Percentiles rank a stretch among this genome's conserved stretches.
Evolutionary conservation across 768 basidiomycete species (phyloP).

Genomic region (Neoboletus subvelutipes): DNA sequence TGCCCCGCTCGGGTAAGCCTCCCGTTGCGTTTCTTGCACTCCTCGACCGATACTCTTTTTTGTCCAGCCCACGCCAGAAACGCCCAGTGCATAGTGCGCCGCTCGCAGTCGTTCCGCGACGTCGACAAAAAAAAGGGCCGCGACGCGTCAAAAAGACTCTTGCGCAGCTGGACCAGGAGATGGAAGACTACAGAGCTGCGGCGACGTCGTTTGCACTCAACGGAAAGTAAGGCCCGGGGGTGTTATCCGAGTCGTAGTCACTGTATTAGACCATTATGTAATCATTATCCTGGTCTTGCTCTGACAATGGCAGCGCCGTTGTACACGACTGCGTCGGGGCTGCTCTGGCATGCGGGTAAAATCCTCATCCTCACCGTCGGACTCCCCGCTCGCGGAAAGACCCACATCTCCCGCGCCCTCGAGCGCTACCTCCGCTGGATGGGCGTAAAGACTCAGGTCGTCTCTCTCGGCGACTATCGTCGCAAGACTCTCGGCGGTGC

Average conservation of each 20-base stretch:
- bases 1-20: constrained; percentile 11
- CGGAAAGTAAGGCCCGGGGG: constrained; percentile 11
- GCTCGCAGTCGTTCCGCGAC: constrained; percentile 32
- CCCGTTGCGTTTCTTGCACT: neutral
- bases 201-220: constrained; percentile 16
- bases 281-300: constrained; percentile 8
- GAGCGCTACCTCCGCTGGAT: constrained; percentile 99
- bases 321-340: constrained; percentile 87
- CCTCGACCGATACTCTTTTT: neutral
- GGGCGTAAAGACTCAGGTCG: constrained; percentile 93
- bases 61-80: constrained; percentile 22
- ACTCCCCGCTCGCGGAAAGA: constrained; percentile 92
- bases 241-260: neutral
- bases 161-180: constrained; percentile 72
- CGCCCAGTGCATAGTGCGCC: constrained; percentile 19
- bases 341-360: constrained; percentile 91
- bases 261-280: constrained; percentile 17
- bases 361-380: constrained; percentile 93
- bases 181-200: constrained; percentile 72
- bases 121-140: constrained; percentile 69
- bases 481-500: constrained; percentile 87
- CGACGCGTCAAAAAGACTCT: constrained; percentile 67
- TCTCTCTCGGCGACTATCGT: constrained; percentile 94
- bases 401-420: constrained; percentile 91
- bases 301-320: constrained; percentile 80